Conservation (phyloP, 2,329 filamentous ascomycete species). For the Xylariales sp. region DNA sequence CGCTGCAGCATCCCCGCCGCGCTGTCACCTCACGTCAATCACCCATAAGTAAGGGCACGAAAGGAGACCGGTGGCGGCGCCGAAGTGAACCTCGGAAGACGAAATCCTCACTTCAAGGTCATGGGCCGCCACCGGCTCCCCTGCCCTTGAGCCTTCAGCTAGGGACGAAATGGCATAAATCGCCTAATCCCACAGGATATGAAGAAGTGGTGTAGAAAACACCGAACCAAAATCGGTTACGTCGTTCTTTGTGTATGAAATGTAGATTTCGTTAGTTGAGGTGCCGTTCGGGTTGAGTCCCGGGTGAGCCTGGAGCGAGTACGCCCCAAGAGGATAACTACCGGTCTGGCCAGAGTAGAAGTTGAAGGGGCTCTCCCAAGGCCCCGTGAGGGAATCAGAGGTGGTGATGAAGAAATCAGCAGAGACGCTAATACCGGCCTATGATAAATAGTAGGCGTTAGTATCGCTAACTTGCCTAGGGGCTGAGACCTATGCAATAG, state of each 20-base stretch:
- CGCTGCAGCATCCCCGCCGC: neutral
- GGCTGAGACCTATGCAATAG: neutral
- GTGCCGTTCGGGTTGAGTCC: slow-evolving; percentile 29
- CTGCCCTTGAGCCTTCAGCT: neutral
- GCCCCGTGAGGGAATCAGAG: slow-evolving; percentile 37
- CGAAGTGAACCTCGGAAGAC: neutral
- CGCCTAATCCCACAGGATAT: slow-evolving; percentile 37
- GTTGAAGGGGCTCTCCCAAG: slow-evolving; percentile 35
- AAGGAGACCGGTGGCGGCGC: neutral
- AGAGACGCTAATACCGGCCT: slow-evolving; percentile 36
- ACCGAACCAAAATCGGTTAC: neutral
- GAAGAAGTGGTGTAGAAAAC: slow-evolving; percentile 34
- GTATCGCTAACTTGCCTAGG: neutral
- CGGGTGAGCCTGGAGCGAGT: slow-evolving; percentile 41
- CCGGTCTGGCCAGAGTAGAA: slow-evolving; percentile 38
- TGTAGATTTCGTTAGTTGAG: slow-evolving; percentile 39
- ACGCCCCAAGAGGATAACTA: slow-evolving; percentile 33
- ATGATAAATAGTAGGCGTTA: slow-evolving; percentile 2
- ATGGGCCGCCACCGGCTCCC: neutral
- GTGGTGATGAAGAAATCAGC: slow-evolving; percentile 42
- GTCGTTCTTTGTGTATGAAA: slow-evolving; percentile 40
- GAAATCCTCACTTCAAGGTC: neutral
- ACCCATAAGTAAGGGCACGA: neutral
- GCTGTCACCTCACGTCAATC: neutral
- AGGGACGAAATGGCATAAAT: neutral